Percentiles rank a stretch among this genome's conserved stretches.
phyloP scores from a whole-genome alignment of 1,139 yeast genomes.

The Magnusiomyces ingens region DNA sequence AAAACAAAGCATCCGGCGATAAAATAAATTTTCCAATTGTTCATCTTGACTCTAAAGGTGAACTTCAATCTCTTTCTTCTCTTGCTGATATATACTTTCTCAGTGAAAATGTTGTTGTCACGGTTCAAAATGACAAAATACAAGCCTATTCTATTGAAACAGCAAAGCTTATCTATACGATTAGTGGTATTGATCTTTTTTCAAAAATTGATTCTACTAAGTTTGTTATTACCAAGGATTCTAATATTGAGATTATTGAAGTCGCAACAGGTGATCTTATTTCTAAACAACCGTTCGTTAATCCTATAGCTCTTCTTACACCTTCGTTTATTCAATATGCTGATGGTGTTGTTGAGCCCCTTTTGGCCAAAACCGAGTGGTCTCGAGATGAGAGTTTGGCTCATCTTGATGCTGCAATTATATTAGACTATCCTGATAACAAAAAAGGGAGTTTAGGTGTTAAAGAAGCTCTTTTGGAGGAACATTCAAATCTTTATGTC shows the following conservation, averaged over 20 bases:
- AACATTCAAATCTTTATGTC: constrained; percentile 31
- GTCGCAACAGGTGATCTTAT: no score
- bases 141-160: no score
- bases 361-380: constrained; percentile 32
- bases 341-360: constrained; percentile 15
- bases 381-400: constrained; percentile 43
- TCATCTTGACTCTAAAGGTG: neutral
- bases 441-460: constrained; percentile 31
- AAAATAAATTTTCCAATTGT: neutral
- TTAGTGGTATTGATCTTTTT: neutral
- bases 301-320: neutral
- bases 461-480: constrained; percentile 39
- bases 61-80: neutral
- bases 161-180: neutral
- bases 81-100: no score
- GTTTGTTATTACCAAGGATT: neutral
- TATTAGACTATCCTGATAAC: constrained; percentile 36
- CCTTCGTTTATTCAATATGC: constrained; percentile 13
- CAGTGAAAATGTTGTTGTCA: no score
- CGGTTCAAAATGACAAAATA: no score
- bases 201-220: neutral
- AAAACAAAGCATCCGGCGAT: neutral
- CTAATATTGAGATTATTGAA: no score
- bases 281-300: neutral
- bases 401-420: constrained; percentile 35